Conservation (phyloP, 768 basidiomycete genomes). For the Phallus indusiatus region DNA sequence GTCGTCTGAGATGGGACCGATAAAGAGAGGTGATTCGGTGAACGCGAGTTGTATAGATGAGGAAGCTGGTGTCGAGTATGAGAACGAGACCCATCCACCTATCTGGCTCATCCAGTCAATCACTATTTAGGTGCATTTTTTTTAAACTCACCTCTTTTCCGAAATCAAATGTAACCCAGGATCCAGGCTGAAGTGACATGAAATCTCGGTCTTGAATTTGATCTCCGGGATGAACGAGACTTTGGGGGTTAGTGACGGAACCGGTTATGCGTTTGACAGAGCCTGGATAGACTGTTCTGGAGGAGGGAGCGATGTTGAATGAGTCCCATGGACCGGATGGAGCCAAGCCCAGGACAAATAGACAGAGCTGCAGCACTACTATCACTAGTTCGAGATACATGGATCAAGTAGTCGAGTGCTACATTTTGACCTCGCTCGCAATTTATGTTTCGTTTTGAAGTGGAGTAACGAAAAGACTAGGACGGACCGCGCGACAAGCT, state of each 20-base stretch:
- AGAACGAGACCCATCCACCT: slow-evolving; percentile 43
- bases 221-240: slow-evolving; percentile 23
- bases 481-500: too few relatives aligned
- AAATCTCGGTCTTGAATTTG: slow-evolving; percentile 17
- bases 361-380: background rate
- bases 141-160: slow-evolving; percentile 34
- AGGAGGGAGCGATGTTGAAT: slow-evolving; percentile 41
- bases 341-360: slow-evolving; percentile 18
- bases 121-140: too few relatives aligned
- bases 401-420: too few relatives aligned
- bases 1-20: slow-evolving; percentile 47
- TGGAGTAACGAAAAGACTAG: too few relatives aligned
- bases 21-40: slow-evolving; percentile 48
- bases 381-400: too few relatives aligned
- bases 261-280: slow-evolving; percentile 32
- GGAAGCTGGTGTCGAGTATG: slow-evolving; percentile 26
- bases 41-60: slow-evolving; percentile 36
- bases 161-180: slow-evolving; percentile 47
- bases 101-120: slow-evolving; percentile 25
- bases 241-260: slow-evolving; percentile 22
- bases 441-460: too few relatives aligned
- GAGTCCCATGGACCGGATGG: slow-evolving; percentile 43
- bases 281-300: slow-evolving; percentile 36
- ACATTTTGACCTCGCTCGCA: too few relatives aligned
- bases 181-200: slow-evolving; percentile 31